phyloP scores from a whole-genome alignment of 2,329 filamentous ascomycete species.

The Colletotrichum godetiae region DNA sequence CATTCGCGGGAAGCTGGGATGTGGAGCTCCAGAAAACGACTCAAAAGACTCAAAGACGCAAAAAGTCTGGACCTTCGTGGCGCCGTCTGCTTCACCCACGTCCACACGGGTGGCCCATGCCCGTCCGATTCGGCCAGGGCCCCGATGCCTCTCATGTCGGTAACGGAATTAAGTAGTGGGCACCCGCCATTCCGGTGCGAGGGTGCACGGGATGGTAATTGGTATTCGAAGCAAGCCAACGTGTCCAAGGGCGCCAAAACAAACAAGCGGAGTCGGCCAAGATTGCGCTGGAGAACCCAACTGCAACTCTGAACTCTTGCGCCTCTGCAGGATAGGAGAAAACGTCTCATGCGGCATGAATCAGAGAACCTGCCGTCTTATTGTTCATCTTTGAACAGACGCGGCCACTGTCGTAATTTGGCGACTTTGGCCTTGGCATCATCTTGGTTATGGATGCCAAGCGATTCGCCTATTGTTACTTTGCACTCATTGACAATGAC shows the following conservation, averaged over 20 bases:
- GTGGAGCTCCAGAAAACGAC: not conserved
- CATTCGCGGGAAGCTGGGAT: not conserved
- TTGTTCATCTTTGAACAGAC: not conserved
- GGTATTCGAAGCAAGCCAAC: not conserved
- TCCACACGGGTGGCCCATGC: not conserved
- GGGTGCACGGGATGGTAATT: not conserved
- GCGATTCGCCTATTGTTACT: slow-evolving; percentile 11
- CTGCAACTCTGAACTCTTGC: not conserved
- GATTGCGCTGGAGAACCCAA: slow-evolving; percentile 19
- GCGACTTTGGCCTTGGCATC: slow-evolving; percentile 17
- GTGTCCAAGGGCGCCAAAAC: slow-evolving; percentile 14
- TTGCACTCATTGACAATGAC: not conserved
- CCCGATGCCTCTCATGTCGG: slow-evolving; percentile 29
- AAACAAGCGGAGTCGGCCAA: slow-evolving; percentile 21
- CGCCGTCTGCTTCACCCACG: not conserved
- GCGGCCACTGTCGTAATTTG: slow-evolving; percentile 19
- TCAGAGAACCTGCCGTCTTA: slow-evolving; percentile 1
- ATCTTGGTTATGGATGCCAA: slow-evolving; percentile 3
- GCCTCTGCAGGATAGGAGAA: slow-evolving; percentile 9
- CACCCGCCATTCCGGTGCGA: slow-evolving; percentile 24
- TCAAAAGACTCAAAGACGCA: not conserved
- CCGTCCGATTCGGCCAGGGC: slow-evolving; percentile 29
- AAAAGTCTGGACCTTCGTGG: not conserved
- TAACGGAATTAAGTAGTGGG: slow-evolving; percentile 31
- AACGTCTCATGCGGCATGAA: slow-evolving; percentile 14